Base-by-base conservation (phyloP, 2,329 filamentous ascomycete species). In the Aspergillus sp. region DNA sequence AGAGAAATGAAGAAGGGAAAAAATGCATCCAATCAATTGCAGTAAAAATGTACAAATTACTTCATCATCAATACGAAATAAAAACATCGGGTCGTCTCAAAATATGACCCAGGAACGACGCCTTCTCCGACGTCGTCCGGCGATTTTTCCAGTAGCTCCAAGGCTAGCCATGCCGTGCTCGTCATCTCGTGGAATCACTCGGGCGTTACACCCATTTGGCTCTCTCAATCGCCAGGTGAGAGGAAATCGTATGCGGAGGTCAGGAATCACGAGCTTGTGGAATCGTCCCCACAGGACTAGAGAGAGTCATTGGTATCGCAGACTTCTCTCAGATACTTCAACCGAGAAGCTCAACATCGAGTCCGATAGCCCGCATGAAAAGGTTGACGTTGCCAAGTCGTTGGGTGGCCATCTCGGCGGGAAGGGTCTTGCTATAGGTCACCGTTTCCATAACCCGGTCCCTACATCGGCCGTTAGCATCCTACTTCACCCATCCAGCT, bases 371-470 rank as follows among this genome's bases (percentile, higher is more conserved):
- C 66, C 91, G 88, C 92, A 99, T 97, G 73, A 99, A 99, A 51
- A 99, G 77, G 70, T 99, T 99, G 61, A 99, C 94, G 67, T 96
- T 96, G 53, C 88, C 87, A 53, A 96, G 79, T 54, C 93, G 87
- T 68, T 90, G 86, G 55, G 85, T 85, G 11, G 89, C 87, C 85
- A 97, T 90, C 52, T 94, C 88, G 14, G 87, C 81, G 16, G 94
- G 93, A 31, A 99, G 79, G 1, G 90, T 93, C 80, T 96, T 97
- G 64, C 90, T 88, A 48, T 96, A 84, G 25, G 83, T 79, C 10
- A 99, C 91, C 0, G 94, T 97, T 69, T 96, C 92, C 84, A 97
- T 95, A 54, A 99, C 94, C 49, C 93, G 88, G 66, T 99, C 94
- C 75, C 77, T 80, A 50, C 21, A 52, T 45, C 32, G 38, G 43